Conservation (phyloP, 108 stramenopile species). For the Skeletonema potamos region DNA sequence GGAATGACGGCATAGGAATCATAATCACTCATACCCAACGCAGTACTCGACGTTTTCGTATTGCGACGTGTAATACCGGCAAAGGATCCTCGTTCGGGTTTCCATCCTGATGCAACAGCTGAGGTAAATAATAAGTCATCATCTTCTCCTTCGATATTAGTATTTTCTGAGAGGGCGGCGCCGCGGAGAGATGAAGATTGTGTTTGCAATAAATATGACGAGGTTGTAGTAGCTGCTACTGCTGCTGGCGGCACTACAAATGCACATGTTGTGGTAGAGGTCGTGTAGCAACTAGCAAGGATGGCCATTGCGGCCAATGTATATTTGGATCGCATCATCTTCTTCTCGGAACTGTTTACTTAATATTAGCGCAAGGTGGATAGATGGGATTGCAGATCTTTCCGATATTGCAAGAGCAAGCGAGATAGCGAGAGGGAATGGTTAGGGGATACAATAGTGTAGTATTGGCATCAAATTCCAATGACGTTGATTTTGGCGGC, state of each 20-base stretch:
- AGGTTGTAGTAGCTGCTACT: no score
- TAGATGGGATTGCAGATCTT: no score
- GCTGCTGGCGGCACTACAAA: neutral
- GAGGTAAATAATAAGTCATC: conserved; percentile 4
- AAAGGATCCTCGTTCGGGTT: conserved; percentile 24
- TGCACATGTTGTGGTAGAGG: neutral
- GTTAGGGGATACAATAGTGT: no score
- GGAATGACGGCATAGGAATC: conserved; percentile 49
- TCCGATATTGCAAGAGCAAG: no score
- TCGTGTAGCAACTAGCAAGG: neutral
- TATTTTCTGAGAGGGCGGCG: neutral
- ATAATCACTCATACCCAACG: neutral
- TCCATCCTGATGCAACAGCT: conserved; percentile 24
- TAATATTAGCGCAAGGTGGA: no score
- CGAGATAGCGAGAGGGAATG: no score
- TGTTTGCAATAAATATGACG: neutral
- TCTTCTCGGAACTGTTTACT: neutral
- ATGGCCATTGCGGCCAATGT: conserved; percentile 8
- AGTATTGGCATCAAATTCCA: neutral
- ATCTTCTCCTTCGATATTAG: neutral
- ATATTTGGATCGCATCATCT: conserved; percentile 30
- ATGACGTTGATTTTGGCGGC: neutral
- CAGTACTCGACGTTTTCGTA: neutral
- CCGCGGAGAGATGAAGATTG: neutral
- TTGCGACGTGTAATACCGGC: conserved; percentile 18